A percentile compares a stretch with the other conserved stretches of the same genome.
Conservation (phyloP, 139 green algal species). For the Eudorina sp. region DNA sequence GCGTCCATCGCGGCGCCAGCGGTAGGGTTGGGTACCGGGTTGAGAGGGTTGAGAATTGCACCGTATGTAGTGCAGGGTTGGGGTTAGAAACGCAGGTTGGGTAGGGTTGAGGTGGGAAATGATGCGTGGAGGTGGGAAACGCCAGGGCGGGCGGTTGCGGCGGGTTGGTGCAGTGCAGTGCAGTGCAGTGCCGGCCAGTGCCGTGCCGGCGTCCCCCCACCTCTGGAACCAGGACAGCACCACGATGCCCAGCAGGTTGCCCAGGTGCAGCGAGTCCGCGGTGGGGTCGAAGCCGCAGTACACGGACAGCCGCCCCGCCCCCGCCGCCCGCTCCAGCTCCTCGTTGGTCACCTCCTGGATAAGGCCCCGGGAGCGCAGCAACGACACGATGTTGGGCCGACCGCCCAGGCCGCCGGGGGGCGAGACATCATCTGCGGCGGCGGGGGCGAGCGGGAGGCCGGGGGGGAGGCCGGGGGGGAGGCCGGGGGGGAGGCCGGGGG, state of each 20-base stretch:
- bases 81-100: no score
- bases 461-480: background rate
- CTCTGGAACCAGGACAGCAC: constrained; percentile 97
- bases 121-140: no score
- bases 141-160: no score
- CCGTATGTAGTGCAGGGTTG: no score
- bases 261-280: constrained; percentile 92
- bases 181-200: no score
- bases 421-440: background rate
- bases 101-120: no score
- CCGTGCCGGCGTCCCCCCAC: no score
- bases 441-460: background rate
- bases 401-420: background rate
- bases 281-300: constrained; percentile 99
- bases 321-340: constrained; percentile 73
- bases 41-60: no score
- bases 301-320: constrained; percentile 70
- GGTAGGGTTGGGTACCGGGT: no score
- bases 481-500: background rate
- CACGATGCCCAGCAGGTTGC: constrained; percentile 97
- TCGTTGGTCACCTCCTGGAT: constrained; percentile 76
- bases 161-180: no score
- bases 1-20: no score
- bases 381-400: constrained; percentile 40
- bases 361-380: constrained; percentile 88